Evolutionary conservation across 495 filamentous ascomycete species (phyloP), one percentile per base, ranked within the genome.

Genomic region (Talaromyces stipitatus): DNA sequence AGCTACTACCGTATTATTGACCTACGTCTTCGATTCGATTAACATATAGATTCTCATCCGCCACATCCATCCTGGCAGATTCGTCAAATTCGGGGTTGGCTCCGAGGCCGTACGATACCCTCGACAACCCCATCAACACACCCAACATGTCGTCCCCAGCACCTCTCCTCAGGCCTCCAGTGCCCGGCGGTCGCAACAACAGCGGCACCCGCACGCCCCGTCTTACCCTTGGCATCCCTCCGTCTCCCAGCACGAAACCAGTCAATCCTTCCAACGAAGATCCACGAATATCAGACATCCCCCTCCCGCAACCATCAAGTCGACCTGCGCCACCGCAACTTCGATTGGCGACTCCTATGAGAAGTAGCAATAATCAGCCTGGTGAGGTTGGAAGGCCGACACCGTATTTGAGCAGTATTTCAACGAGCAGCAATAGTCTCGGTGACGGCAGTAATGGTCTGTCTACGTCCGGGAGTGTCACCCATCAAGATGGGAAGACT

Each of bases 181-280:
- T 95, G 56, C 87, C 87, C 26, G 89, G 90, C 58, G 78, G 78
- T 63, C 85, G 87, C 68, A 76, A 73, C 57, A 81, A 80, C 55
- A 73, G 78, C 62, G 83, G 81, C 55, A 72, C 79, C 23, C 79
- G 88, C 66, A 76, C 85, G 41, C 91, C 91, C 20, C 85, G 90
- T 62, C 78, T 96, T 50, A 91, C 90, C 28, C 80, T 96, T 50
- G 88, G 90, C 20, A 96, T 96, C 29, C 91, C 91, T 28, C 86
- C 86, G 2, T 92, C 90, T 23, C 86, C 90, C 46, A 91, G 81
- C 72, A 83, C 75, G 55, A 87, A 90, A 70, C 88, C 90, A 3
- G 81, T 80, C 63, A 66, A 72, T 56, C 55, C 68, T 41, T 58
- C 64, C 28, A 50, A 57, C 43, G 58, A 41, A 29, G 54, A 70